Conservation (phyloP, 768 basidiomycete genomes). For the Leccinum disarticulatum region DNA sequence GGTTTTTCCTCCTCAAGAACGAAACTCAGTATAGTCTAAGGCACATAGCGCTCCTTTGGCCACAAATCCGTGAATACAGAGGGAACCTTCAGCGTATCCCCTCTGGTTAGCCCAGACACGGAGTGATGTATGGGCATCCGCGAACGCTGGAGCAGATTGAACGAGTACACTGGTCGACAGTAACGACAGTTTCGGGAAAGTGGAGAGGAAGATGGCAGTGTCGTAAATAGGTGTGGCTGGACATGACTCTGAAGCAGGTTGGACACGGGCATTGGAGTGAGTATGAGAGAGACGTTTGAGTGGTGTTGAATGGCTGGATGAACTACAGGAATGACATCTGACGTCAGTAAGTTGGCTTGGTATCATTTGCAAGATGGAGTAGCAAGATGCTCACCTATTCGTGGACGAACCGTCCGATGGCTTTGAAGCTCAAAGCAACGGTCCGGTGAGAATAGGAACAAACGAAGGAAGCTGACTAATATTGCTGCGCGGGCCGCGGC, state of each 20-base stretch:
- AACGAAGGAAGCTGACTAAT: too few species aligned
- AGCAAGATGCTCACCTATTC: constrained; percentile 44
- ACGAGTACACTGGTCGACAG: constrained; percentile 49
- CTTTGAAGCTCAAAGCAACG: too few species aligned
- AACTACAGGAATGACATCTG: constrained; percentile 66
- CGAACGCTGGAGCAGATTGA: constrained; percentile 55
- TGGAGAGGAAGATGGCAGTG: constrained; percentile 57
- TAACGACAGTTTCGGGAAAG: constrained; percentile 38
- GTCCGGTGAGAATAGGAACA: too few species aligned
- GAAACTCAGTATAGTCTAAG: constrained; percentile 55
- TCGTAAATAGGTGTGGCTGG: constrained; percentile 79
- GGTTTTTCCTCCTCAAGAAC: constrained; percentile 69
- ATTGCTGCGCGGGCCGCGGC: too few species aligned
- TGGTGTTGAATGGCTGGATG: constrained; percentile 60
- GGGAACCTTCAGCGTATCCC: constrained; percentile 63
- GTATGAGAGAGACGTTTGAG: constrained; percentile 69
- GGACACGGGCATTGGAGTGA: constrained; percentile 62
- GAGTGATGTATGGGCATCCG: constrained; percentile 73
- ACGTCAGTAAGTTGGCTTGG: constrained; percentile 40
- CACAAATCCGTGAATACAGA: constrained; percentile 71
- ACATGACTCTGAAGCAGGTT: constrained; percentile 28
- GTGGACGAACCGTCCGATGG: constrained; percentile 54
- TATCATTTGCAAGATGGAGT: constrained; percentile 18
- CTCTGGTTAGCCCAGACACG: constrained; percentile 90
- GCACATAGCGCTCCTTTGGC: constrained; percentile 68